These are phyloP conservation scores for Wickerhamomyces xylosicus DNA, from an alignment of 805 yeast genomes.

Conservation along the genomic window DNA sequence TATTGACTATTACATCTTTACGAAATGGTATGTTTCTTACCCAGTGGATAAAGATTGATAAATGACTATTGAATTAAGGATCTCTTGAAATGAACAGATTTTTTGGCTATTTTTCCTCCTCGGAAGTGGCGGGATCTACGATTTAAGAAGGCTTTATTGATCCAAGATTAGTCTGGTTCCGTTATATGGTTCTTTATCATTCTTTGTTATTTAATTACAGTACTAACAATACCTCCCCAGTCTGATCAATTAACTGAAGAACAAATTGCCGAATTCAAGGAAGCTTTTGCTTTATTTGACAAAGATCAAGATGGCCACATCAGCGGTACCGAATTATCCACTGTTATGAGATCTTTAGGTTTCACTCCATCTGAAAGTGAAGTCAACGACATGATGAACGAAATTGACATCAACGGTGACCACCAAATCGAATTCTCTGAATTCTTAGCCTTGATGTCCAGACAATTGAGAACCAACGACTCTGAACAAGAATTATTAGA, in stretches of 20 bases:
- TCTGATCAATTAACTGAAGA: slow-evolving; percentile 81
- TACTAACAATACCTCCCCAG: too few species aligned
- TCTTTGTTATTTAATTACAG: too few species aligned
- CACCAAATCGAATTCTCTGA: slow-evolving; percentile 80
- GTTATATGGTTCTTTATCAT: too few species aligned
- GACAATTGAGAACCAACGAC: slow-evolving; percentile 94
- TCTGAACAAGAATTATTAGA: slow-evolving; percentile 95
- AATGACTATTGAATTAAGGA: too few species aligned
- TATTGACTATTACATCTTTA: too few species aligned
- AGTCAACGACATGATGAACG: slow-evolving; percentile 93
- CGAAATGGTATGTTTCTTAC: too few species aligned
- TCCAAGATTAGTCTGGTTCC: too few species aligned
- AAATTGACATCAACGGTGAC: slow-evolving; percentile 92
- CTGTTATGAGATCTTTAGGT: slow-evolving; percentile 98
- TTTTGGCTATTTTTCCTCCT: too few species aligned
- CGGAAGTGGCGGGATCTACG: too few species aligned
- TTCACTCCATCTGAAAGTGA: slow-evolving; percentile 95
- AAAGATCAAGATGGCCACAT: slow-evolving; percentile 95
- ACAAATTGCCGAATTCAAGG: slow-evolving; percentile 94
- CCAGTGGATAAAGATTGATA: too few species aligned
- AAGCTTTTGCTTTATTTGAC: slow-evolving; percentile 95
- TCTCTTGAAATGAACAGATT: too few species aligned
- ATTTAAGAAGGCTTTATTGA: too few species aligned
- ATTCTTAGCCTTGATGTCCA: slow-evolving; percentile 66
- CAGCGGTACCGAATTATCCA: slow-evolving; percentile 91